These are phyloP conservation scores for Umbelopsis sp. DNA, from an alignment of 192 early-diverging fungal species.

Conservation along the genomic window DNA sequence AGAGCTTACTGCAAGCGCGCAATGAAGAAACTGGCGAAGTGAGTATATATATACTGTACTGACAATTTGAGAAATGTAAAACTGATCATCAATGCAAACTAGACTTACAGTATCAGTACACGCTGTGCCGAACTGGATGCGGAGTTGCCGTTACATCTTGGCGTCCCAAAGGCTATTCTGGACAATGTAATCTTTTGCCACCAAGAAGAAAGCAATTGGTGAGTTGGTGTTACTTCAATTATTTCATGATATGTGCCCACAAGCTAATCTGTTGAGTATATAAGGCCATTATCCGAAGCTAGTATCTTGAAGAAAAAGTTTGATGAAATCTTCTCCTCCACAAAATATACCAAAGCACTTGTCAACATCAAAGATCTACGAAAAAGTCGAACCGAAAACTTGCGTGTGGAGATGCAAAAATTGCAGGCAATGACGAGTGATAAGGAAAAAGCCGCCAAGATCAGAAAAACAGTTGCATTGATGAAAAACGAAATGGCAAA, in stretches of 20 bases:
- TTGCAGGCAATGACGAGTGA: constrained; percentile 70
- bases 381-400: constrained; percentile 67
- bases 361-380: constrained; percentile 76
- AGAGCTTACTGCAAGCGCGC: constrained; percentile 64
- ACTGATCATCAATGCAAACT: neutral
- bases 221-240: no score
- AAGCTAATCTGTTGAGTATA: no score
- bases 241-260: no score
- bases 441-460: constrained; percentile 70
- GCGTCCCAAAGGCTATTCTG: constrained; percentile 88
- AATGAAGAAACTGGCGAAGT: constrained; percentile 59
- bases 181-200: constrained; percentile 99
- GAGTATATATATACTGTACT: constrained; percentile 2
- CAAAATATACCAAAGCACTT: constrained; percentile 89
- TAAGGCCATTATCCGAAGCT: constrained; percentile 89
- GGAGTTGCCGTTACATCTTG: constrained; percentile 82
- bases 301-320: constrained; percentile 90
- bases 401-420: constrained; percentile 63
- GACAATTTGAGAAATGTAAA: neutral
- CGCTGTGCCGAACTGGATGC: constrained; percentile 86
- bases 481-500: neutral
- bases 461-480: constrained; percentile 33
- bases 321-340: constrained; percentile 97
- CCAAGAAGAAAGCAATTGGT: constrained; percentile 97
- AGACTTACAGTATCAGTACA: constrained; percentile 67